Evolutionary conservation across 1,284 basidiomycete genomes (phyloP), one percentile per base, ranked within the genome.

Genomic region (Leccinum solheimii): DNA sequence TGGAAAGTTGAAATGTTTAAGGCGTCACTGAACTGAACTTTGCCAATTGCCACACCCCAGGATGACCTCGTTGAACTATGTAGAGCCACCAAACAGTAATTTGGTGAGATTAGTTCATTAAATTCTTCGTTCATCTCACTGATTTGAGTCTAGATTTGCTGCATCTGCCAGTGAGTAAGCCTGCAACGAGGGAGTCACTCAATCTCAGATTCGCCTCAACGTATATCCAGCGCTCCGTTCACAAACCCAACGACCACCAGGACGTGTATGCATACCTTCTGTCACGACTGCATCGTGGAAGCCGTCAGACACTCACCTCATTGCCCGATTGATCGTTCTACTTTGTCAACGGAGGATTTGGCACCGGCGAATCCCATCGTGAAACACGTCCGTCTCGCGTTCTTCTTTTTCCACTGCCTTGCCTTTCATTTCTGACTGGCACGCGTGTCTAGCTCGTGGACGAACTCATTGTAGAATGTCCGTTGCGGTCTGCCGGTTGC

Each of bases 211-310:
- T 51, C 53, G 53, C 55, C 40, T 54, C 40, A 43, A 57, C 53
- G n/a, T 30, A 10, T 27, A 26, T 43, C 16, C 68, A 89, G 90
- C 34, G 79, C 83, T 53, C 91, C 92, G 3, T 92, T 94, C 68
- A 76, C 86, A 19, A 83, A 92, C 34, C 93, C 93, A 10, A 83
- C 83, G 4, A 87, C 86, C 0, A 88, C 91, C 2, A 83, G 78
- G 26, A 86, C 86, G 11, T 95, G 93, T 70, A 81, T 84, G 61
- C 93, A 95, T 72, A 95, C 91, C 0, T 95, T 95, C 74, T 95
- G 93, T 73, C 78, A 79, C 23, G 86, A 86, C 40, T 95, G 93
- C 70, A 91, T 95, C 64, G 69, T 78, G 14, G 79, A 80, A 51
- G 90, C 92, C 0, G 79, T 95, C 10, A 71, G 76, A 49, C 81